Conservation (phyloP, 345 rosid species). For the Adansonia digitata region DNA sequence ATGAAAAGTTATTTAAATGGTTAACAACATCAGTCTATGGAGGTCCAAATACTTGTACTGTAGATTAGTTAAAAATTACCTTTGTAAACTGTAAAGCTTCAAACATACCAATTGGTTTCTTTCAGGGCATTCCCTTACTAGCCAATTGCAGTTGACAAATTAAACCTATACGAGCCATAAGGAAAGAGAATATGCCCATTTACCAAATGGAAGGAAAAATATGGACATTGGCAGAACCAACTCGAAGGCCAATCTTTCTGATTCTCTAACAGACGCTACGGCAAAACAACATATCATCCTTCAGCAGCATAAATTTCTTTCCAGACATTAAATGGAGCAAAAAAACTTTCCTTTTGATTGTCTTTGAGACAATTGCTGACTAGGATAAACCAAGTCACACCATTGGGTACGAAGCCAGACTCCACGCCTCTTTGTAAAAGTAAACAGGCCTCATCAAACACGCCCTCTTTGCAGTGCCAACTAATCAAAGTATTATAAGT, state of each 20-base stretch:
- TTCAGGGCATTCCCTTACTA: background rate
- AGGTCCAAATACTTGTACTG: background rate
- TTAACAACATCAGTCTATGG: background rate
- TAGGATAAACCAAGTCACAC: constrained; percentile 64
- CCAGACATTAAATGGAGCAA: background rate
- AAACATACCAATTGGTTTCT: background rate
- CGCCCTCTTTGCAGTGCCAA: constrained; percentile 61
- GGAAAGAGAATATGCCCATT: background rate
- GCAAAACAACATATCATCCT: background rate
- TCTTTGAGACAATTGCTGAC: constrained; percentile 32
- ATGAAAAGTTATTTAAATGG: background rate
- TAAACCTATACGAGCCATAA: background rate
- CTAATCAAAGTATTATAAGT: constrained; percentile 77
- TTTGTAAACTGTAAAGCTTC: background rate
- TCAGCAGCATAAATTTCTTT: background rate
- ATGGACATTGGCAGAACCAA: background rate
- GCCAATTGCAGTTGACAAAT: background rate
- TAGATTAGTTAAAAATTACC: background rate
- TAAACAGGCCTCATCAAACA: constrained; percentile 53
- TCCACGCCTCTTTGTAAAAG: constrained; percentile 48
- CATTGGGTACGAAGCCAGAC: constrained; percentile 56
- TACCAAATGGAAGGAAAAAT: background rate
- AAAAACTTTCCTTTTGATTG: constrained; percentile 2
- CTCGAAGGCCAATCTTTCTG: background rate
- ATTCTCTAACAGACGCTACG: background rate